Conservation (phyloP, 257 asterid species). For the Jacaranda copaia region DNA sequence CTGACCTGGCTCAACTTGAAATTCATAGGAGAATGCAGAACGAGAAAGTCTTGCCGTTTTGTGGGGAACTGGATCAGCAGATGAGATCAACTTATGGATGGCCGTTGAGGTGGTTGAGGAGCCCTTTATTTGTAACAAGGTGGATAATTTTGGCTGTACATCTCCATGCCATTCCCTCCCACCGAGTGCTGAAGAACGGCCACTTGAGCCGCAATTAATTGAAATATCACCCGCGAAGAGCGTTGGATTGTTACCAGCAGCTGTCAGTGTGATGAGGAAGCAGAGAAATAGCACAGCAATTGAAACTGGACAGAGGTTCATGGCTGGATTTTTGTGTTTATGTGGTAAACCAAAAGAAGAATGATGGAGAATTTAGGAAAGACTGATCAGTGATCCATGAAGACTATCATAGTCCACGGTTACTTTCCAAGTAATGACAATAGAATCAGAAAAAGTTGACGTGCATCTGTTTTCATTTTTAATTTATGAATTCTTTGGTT, state of each 20-base stretch:
- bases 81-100: no score
- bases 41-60: no score
- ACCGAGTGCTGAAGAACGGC: constrained; percentile 35
- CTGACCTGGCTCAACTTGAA: no score
- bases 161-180: constrained; percentile 61
- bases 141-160: constrained; percentile 1
- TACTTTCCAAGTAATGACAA: neutral
- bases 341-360: no score
- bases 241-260: constrained; percentile 1
- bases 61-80: no score
- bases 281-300: no score
- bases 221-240: constrained; percentile 37
- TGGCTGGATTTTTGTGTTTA: no score
- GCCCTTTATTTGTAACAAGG: constrained; percentile 38
- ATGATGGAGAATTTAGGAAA: no score
- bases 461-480: neutral
- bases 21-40: no score
- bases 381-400: neutral
- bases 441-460: neutral
- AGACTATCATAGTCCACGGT: neutral
- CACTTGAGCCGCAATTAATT: neutral
- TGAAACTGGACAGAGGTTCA: no score
- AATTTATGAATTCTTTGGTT: no score
- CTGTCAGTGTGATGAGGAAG: constrained; percentile 1
- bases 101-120: no score